A percentile compares a stretch with the other conserved stretches of the same genome.
Evolutionary conservation across 805 yeast species (phyloP).

Genomic region (Wickerhamomyces canadensis): DNA sequence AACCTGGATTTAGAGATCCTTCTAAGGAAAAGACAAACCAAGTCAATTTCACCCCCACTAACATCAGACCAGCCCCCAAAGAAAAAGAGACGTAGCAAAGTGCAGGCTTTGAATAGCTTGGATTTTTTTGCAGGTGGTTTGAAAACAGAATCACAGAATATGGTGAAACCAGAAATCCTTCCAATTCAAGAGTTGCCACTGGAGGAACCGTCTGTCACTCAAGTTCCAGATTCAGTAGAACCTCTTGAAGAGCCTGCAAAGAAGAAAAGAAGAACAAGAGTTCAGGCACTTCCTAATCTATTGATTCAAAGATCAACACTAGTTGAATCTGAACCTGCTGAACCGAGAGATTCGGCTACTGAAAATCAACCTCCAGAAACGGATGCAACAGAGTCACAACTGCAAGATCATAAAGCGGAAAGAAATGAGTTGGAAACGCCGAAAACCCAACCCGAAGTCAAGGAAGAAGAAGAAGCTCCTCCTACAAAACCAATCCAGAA

Average conservation of each 20-base stretch:
- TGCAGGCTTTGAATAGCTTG: constrained; percentile 30
- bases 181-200: neutral
- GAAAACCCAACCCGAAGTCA: neutral
- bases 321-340: neutral
- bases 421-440: neutral
- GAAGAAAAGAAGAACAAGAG: constrained; percentile 8
- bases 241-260: constrained; percentile 2
- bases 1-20: constrained; percentile 11
- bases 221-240: neutral
- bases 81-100: constrained; percentile 11
- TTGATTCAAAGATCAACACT: neutral
- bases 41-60: constrained; percentile 1
- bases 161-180: too few relatives aligned
- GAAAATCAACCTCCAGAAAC: neutral
- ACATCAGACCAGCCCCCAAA: constrained; percentile 7
- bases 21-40: constrained; percentile 9
- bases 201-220: neutral
- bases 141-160: neutral
- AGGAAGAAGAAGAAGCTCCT: neutral
- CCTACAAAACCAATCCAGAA: neutral
- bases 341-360: neutral
- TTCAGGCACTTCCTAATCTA: constrained; percentile 3
- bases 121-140: constrained; percentile 36
- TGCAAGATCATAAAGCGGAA: too few relatives aligned
- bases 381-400: neutral